A percentile compares a stretch with the other conserved stretches of the same genome.
phyloP scores from a whole-genome alignment of 2,329 filamentous ascomycete species.

The Dothistroma septosporum region DNA sequence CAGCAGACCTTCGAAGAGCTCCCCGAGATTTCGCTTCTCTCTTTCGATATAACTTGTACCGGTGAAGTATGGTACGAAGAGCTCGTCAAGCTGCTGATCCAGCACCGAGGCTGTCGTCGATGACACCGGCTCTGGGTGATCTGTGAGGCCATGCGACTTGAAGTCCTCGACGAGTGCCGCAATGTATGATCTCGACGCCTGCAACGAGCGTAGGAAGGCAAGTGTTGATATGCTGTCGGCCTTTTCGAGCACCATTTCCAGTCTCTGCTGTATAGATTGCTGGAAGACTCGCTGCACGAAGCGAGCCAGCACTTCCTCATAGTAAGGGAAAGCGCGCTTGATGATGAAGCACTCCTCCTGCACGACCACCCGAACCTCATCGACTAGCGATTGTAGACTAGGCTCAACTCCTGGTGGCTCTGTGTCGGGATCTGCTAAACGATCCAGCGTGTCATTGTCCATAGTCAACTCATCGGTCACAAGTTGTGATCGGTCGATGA shows the following conservation, averaged over 20 bases:
- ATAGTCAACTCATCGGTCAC: constrained; percentile 78
- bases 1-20: constrained; percentile 82
- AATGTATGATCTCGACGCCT: constrained; percentile 87
- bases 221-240: constrained; percentile 86
- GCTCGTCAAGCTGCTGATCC: constrained; percentile 64
- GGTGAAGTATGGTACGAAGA: constrained; percentile 63
- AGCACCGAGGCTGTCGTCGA: constrained; percentile 70
- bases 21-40: constrained; percentile 66
- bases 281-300: constrained; percentile 97
- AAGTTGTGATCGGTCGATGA: constrained; percentile 91
- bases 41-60: constrained; percentile 63
- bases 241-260: constrained; percentile 95
- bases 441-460: constrained; percentile 76
- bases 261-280: constrained; percentile 91
- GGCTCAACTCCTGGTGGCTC: constrained; percentile 89
- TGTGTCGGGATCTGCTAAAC: constrained; percentile 86
- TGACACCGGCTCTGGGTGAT: constrained; percentile 87
- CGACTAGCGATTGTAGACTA: constrained; percentile 83
- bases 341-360: constrained; percentile 98
- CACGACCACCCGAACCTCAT: constrained; percentile 92
- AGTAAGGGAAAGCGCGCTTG: constrained; percentile 91
- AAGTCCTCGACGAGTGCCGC: constrained; percentile 83
- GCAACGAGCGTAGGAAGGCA: constrained; percentile 83
- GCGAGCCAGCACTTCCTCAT: constrained; percentile 86
- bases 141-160: constrained; percentile 89